Conservation (phyloP, 2,329 filamentous ascomycete species). For the Ophiostoma piceae region DNA sequence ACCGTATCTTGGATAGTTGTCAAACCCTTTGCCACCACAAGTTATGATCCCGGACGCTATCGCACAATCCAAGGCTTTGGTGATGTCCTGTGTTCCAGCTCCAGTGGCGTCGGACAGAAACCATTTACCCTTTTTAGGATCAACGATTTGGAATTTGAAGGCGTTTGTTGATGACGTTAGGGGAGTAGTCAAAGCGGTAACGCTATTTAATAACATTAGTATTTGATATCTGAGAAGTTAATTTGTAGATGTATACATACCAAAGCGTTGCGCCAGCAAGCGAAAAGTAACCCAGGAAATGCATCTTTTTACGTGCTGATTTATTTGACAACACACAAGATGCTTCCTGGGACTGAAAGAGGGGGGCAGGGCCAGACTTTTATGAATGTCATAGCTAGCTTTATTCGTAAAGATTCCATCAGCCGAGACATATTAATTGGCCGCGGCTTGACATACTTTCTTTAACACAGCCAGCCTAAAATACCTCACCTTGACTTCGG, state of each 20-base stretch:
- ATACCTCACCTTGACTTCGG: no score
- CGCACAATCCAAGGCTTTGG: background rate
- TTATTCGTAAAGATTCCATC: no score
- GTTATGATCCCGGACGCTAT: background rate
- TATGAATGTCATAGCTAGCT: no score
- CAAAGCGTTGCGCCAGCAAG: background rate
- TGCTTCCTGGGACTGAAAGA: background rate
- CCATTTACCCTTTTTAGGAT: background rate
- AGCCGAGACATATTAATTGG: no score
- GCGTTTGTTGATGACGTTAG: background rate
- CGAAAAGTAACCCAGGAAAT: background rate
- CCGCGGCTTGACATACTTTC: no score
- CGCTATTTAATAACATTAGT: background rate
- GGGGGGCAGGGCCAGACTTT: no score
- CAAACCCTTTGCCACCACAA: background rate
- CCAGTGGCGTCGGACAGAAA: background rate
- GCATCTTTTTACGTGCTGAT: background rate
- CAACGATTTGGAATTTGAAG: background rate
- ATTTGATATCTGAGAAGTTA: background rate
- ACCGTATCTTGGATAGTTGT: background rate
- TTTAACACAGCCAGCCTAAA: no score
- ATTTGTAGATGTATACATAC: background rate
- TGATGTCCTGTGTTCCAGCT: background rate
- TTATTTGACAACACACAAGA: background rate
- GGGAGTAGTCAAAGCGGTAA: background rate